These are phyloP conservation scores for Didymella arachidicola DNA, from an alignment of 2,329 filamentous ascomycete species.

Conservation along the genomic window DNA sequence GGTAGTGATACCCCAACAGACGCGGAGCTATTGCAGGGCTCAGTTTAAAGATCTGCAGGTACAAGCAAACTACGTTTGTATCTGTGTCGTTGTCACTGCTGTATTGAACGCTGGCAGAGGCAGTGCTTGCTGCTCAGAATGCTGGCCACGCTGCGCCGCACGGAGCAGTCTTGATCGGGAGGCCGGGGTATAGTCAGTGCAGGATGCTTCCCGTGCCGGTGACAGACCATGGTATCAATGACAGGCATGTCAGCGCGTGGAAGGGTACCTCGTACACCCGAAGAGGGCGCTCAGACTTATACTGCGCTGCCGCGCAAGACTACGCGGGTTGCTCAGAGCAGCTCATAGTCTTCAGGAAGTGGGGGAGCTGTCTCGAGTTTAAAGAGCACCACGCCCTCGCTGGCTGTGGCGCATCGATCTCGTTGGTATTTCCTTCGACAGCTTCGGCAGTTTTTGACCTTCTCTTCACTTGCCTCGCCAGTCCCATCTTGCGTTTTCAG, in stretches of 20 bases:
- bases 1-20: constrained; percentile 24
- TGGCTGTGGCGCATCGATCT: constrained; percentile 10
- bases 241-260: constrained; percentile 2
- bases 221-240: constrained; percentile 23
- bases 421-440: constrained; percentile 20
- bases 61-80: constrained; percentile 39
- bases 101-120: constrained; percentile 23
- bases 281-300: constrained; percentile 25
- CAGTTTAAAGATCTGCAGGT: constrained; percentile 22
- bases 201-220: constrained; percentile 28
- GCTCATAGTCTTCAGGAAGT: constrained; percentile 17
- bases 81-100: constrained; percentile 24
- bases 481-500: constrained; percentile 25
- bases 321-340: constrained; percentile 29
- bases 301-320: constrained; percentile 25
- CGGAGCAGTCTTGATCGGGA: constrained; percentile 1
- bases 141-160: constrained; percentile 6
- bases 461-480: constrained; percentile 24
- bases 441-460: constrained; percentile 32
- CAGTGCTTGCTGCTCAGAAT: constrained; percentile 24
- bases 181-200: constrained; percentile 2
- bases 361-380: constrained; percentile 27
- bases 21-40: constrained; percentile 24
- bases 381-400: constrained; percentile 19
- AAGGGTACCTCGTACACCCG: constrained; percentile 17